phyloP scores from a whole-genome alignment of 2,329 filamentous ascomycete genomes.

The Phialocephala subalpina region DNA sequence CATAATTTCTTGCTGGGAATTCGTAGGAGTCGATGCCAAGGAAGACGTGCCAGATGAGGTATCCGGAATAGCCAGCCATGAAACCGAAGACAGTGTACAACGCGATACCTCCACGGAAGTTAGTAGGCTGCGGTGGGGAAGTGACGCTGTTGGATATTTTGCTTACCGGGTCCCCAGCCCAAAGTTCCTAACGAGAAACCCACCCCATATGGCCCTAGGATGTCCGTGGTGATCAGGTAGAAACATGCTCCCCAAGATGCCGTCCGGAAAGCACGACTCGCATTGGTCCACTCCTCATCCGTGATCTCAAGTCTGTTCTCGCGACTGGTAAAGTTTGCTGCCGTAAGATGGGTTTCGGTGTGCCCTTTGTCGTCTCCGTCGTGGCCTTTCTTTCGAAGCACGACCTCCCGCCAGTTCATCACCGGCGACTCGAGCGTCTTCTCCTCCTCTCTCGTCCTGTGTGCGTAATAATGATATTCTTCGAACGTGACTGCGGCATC shows the following conservation, averaged over 20 bases:
- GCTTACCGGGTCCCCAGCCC: constrained; percentile 32
- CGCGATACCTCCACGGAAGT: constrained; percentile 25
- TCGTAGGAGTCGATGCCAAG: constrained; percentile 34
- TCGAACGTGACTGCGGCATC: neutral
- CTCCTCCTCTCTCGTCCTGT: neutral
- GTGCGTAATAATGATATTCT: neutral
- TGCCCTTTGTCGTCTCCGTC: neutral
- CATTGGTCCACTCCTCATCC: constrained; percentile 36
- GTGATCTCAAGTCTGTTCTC: constrained; percentile 25
- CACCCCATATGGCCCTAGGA: constrained; percentile 36
- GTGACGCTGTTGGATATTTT: neutral
- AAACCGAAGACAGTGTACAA: constrained; percentile 35
- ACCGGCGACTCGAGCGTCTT: neutral
- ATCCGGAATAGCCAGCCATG: constrained; percentile 36
- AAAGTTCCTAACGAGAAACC: constrained; percentile 32
- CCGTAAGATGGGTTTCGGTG: neutral
- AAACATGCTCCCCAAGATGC: constrained; percentile 35
- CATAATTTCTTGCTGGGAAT: constrained; percentile 35
- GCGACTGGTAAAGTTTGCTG: constrained; percentile 18
- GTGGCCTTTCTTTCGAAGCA: neutral
- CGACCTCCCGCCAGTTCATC: neutral
- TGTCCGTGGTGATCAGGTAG: constrained; percentile 39
- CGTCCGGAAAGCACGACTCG: constrained; percentile 34
- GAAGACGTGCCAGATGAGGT: constrained; percentile 33
- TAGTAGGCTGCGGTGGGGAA: neutral